phyloP scores from a whole-genome alignment of 192 early-diverging fungal species.

The Coemansia sp. region DNA sequence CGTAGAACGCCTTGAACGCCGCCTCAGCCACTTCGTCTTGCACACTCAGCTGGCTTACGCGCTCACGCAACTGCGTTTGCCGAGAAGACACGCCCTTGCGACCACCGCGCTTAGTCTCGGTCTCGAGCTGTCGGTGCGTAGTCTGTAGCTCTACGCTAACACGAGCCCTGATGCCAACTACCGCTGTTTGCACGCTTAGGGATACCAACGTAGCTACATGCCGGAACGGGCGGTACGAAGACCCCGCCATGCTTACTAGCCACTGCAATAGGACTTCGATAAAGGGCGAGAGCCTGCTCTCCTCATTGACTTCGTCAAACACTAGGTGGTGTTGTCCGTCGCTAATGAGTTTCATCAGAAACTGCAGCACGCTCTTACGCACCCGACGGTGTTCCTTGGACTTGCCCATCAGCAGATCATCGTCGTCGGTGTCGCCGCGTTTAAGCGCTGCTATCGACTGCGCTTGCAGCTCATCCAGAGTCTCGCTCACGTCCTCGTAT shows the following conservation, averaged over 20 bases:
- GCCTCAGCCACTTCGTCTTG: constrained; percentile 63
- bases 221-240: constrained; percentile 83
- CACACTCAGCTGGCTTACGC: constrained; percentile 48
- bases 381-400: constrained; percentile 67
- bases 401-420: constrained; percentile 82
- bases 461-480: constrained; percentile 61
- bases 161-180: constrained; percentile 70
- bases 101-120: constrained; percentile 46
- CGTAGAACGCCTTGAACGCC: constrained; percentile 74
- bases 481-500: constrained; percentile 54
- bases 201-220: constrained; percentile 81
- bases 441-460: constrained; percentile 37
- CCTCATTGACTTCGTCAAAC: constrained; percentile 58
- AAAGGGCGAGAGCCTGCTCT: constrained; percentile 48
- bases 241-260: constrained; percentile 71
- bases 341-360: constrained; percentile 62
- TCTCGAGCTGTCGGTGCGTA: constrained; percentile 69
- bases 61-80: constrained; percentile 21
- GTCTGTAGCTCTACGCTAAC: constrained; percentile 63
- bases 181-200: constrained; percentile 64
- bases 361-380: constrained; percentile 67
- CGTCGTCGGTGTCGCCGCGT: constrained; percentile 32
- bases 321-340: constrained; percentile 64
- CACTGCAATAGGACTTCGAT: constrained; percentile 65
- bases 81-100: constrained; percentile 8